Conservation (phyloP, 1,284 basidiomycete genomes). For the Tilletia walkeri region DNA sequence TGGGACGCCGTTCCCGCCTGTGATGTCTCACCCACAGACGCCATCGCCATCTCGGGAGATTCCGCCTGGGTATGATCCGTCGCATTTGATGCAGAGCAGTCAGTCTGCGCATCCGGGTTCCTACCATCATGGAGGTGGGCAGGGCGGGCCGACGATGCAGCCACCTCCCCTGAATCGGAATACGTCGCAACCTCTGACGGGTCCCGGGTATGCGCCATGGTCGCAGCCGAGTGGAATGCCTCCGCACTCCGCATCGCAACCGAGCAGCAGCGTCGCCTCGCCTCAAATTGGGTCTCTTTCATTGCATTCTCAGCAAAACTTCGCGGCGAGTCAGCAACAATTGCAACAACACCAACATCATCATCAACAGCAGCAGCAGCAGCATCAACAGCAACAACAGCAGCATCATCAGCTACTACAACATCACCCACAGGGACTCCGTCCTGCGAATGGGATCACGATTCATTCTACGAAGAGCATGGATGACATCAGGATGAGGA, state of each 20-base stretch:
- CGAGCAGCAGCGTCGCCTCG: neutral
- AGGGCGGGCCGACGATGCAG: neutral
- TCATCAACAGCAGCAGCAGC: neutral
- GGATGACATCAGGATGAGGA: conserved; percentile 15
- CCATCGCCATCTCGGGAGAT: conserved; percentile 8
- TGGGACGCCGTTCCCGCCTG: neutral
- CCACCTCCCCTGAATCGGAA: conserved; percentile 8
- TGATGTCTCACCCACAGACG: neutral
- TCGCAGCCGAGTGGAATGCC: neutral
- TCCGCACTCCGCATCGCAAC: neutral
- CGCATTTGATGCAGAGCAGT: neutral
- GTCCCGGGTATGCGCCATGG: conserved; percentile 3
- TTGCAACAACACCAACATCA: neutral
- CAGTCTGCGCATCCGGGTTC: neutral
- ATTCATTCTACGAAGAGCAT: conserved; percentile 18
- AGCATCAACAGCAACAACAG: neutral
- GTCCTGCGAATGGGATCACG: conserved; percentile 18
- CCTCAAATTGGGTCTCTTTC: neutral
- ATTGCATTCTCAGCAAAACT: neutral
- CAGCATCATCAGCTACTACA: conserved; percentile 2
- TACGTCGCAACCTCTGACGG: conserved; percentile 1
- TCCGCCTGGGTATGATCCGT: neutral
- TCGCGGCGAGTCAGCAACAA: neutral
- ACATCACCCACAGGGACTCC: neutral
- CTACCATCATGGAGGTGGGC: neutral